Evolutionary conservation across 164 flowering plant genomes (phyloP), one percentile per base, ranked within the genome.

Genomic region (Vitis amurensis): DNA sequence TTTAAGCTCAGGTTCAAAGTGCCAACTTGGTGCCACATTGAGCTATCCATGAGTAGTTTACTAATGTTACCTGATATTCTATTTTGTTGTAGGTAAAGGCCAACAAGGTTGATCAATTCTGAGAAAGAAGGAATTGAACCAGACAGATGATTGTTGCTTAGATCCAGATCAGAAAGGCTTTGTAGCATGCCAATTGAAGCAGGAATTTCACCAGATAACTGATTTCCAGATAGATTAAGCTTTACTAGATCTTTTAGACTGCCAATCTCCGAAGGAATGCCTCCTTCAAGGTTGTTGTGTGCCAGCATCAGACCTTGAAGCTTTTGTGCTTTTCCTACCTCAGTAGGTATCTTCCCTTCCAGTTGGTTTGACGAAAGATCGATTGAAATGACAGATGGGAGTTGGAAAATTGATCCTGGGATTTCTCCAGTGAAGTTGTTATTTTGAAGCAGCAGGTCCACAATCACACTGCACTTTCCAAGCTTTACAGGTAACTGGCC

Each of bases 111-210:
- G 16, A 44, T 61, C 66, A 69, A 61, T 27, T 61, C 61, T 23
- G 59, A 51, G 29, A 69, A 58, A 16, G 72, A 69, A 61, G 72
- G 59, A 30, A 69, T 19, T 8, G 52, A 8, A 31, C 72, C 72
- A 3, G 72, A 69, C 16, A 68, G 57, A 44, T 60, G 50, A 47
- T 68, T 68, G 51, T 60, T 14, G 58, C 71, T 68, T 19, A 68
- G 72, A 15, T 69, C 72, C 66, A 69, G 66, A 59, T 69, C 66
- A 61, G 72, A 69, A 69, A 69, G 72, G 17, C 66, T 64, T 51
- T 53, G 59, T 6, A 69, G 66, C 13, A 60, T 31, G 59, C 72
- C 66, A 17, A 69, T 37, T 5, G 72, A 61, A 69, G 66, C 59
- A 4, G 72, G 72, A 12, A 69, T n/a, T n/a, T 52, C 59, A 3